Conservation (phyloP, 345 rosid genomes). For the Abelmoschus esculentus region DNA sequence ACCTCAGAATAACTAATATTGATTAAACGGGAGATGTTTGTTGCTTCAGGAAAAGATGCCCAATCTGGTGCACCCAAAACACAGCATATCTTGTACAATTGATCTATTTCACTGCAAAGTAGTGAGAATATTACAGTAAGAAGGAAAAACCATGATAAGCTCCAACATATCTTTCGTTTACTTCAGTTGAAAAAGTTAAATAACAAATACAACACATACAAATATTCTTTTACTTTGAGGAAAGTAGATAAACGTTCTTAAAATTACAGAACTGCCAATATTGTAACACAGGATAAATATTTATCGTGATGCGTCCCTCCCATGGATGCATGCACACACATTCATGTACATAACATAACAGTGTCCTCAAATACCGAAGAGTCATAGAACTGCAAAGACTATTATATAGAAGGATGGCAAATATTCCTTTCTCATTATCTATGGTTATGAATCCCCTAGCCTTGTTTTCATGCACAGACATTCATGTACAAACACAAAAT, state of each 20-base stretch:
- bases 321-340: neutral
- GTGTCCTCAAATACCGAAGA: neutral
- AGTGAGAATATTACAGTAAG: slow-evolving; percentile 2
- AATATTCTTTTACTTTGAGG: neutral
- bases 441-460: neutral
- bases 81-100: slow-evolving; percentile 76
- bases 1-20: slow-evolving; percentile 62
- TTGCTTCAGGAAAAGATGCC: slow-evolving; percentile 69
- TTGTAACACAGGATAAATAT: neutral
- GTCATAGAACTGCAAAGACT: neutral
- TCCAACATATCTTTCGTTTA: neutral
- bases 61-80: slow-evolving; percentile 76
- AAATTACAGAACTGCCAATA: too few species aligned
- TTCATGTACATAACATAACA: neutral
- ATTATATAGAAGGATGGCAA: neutral
- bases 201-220: neutral
- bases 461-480: neutral
- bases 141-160: neutral
- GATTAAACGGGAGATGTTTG: slow-evolving; percentile 51
- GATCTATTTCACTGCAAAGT: slow-evolving; percentile 75
- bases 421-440: neutral
- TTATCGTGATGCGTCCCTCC: neutral
- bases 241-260: neutral
- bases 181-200: neutral
- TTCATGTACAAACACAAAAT: neutral